A percentile compares a stretch with the other conserved stretches of the same genome.
phyloP scores from a whole-genome alignment of 345 rosid species.

The Syzygium aromaticum region DNA sequence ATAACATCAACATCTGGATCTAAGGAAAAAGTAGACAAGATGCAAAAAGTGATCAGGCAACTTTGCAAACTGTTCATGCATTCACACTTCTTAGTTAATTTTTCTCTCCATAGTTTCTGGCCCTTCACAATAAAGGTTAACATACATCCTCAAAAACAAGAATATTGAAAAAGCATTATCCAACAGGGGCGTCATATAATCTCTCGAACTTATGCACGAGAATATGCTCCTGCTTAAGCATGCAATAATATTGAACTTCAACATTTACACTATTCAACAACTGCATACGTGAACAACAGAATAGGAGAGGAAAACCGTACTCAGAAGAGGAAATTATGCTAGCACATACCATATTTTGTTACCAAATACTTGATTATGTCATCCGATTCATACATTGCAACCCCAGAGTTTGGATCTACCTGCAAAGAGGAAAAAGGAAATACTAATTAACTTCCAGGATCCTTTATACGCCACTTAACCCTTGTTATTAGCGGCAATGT shows the following conservation, averaged over 20 bases:
- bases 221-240: background rate
- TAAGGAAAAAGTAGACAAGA: background rate
- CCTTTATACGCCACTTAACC: background rate
- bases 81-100: background rate
- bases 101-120: background rate
- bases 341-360: slow-evolving; percentile 57
- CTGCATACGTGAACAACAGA: background rate
- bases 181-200: background rate
- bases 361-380: slow-evolving; percentile 77
- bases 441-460: background rate
- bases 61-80: background rate
- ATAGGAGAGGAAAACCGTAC: background rate
- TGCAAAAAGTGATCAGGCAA: background rate
- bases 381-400: slow-evolving; percentile 91
- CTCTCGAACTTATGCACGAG: background rate
- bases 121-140: background rate
- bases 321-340: background rate
- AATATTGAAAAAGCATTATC: background rate
- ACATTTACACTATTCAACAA: background rate
- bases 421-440: slow-evolving; percentile 15
- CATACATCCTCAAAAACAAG: background rate
- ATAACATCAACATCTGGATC: background rate
- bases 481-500: background rate
- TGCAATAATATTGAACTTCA: background rate
- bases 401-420: slow-evolving; percentile 94